These are phyloP conservation scores for Quillaja saponaria DNA, from an alignment of 306 rosid species.

Conservation along the genomic window DNA sequence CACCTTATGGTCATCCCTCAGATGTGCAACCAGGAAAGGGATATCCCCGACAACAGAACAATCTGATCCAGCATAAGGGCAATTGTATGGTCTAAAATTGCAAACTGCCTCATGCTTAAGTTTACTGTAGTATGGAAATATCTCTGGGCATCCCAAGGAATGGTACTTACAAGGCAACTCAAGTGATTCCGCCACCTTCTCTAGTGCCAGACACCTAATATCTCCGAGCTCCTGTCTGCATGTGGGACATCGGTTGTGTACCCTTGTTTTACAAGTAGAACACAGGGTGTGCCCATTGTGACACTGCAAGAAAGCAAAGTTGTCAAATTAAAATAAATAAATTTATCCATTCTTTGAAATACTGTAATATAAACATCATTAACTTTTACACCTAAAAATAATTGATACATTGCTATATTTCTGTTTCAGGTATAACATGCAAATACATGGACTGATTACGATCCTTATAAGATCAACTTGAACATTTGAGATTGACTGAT, in stretches of 20 bases:
- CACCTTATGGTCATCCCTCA: slow-evolving; percentile 98
- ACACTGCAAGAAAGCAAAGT: slow-evolving; percentile 63
- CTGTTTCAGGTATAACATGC: too few relatives aligned
- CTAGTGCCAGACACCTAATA: slow-evolving; percentile 94
- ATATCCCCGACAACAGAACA: slow-evolving; percentile 89
- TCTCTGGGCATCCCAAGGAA: slow-evolving; percentile 92
- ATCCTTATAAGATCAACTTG: slow-evolving; percentile 21
- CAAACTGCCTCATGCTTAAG: slow-evolving; percentile 92
- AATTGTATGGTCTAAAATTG: slow-evolving; percentile 89
- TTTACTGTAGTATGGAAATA: slow-evolving; percentile 96
- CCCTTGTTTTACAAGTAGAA: slow-evolving; percentile 97
- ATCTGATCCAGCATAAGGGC: slow-evolving; percentile 99
- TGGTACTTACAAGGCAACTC: slow-evolving; percentile 93
- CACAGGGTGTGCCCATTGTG: slow-evolving; percentile 98
- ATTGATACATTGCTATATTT: too few relatives aligned
- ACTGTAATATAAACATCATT: slow-evolving; percentile 8
- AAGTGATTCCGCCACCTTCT: slow-evolving; percentile 98
- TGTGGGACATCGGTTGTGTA: slow-evolving; percentile 97
- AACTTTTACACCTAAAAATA: background rate
- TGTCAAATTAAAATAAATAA: background rate
- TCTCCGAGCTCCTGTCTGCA: slow-evolving; percentile 99
- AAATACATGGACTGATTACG: background rate
- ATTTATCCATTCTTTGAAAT: background rate
- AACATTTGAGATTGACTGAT: too few relatives aligned
- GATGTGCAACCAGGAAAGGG: slow-evolving; percentile 87